Evolutionary conservation across 257 asterid genomes (phyloP).

Genomic region (Nicotiana knightiana): DNA sequence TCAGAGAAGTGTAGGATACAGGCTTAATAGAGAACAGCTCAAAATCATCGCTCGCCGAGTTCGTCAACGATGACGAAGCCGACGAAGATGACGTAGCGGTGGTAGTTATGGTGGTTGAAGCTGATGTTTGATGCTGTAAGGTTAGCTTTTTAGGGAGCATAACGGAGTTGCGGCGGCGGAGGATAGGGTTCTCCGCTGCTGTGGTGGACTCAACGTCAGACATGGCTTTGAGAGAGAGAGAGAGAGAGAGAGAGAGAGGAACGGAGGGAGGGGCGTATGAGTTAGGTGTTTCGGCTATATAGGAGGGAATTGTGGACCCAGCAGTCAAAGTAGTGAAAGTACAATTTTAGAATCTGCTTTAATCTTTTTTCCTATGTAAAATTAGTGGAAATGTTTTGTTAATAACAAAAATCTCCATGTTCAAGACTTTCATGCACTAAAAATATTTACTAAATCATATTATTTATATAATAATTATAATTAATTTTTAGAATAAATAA

Average conservation of each 20-base stretch:
- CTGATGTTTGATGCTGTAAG: slow-evolving; percentile 17
- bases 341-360: too few species aligned
- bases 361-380: too few species aligned
- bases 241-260: not conserved
- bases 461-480: too few species aligned
- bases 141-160: slow-evolving; percentile 30
- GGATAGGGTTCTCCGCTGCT: slow-evolving; percentile 20
- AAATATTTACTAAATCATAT: too few species aligned
- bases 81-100: slow-evolving; percentile 11
- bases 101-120: slow-evolving; percentile 22
- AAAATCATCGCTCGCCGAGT: slow-evolving; percentile 25
- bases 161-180: slow-evolving; percentile 35
- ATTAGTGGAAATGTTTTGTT: too few species aligned
- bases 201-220: slow-evolving; percentile 22
- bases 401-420: too few species aligned
- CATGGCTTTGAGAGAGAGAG: slow-evolving; percentile 22
- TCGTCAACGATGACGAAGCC: slow-evolving; percentile 23
- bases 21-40: slow-evolving; percentile 43
- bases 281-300: not conserved
- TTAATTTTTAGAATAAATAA: too few species aligned
- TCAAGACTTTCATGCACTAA: too few species aligned
- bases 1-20: slow-evolving; percentile 54
- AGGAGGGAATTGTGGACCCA: not conserved
- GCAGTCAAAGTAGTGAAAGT: too few species aligned
- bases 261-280: not conserved